Percentiles rank a stretch among this genome's conserved stretches.
Evolutionary conservation across 768 basidiomycete species (phyloP).

Genomic region (Termitomyces titanicus): DNA sequence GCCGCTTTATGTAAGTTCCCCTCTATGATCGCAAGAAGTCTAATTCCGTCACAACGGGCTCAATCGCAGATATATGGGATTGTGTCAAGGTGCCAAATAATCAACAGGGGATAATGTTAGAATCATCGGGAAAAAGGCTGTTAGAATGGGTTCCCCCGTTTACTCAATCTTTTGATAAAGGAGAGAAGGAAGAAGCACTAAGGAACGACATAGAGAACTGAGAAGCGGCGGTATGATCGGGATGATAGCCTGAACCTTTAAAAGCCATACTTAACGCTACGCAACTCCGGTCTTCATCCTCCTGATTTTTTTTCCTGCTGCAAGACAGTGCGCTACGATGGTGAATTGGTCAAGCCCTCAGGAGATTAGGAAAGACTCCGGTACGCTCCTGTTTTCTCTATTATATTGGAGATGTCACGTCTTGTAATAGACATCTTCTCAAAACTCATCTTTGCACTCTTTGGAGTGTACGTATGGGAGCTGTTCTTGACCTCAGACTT

Average conservation of each 20-base stretch:
- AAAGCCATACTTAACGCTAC: conserved; percentile 7
- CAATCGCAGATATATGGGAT: conserved; percentile 5
- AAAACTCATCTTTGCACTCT: conserved; percentile 58
- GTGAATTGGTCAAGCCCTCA: conserved; percentile 46
- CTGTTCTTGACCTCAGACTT: conserved; percentile 59
- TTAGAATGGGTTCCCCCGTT: not conserved
- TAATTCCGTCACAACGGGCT: conserved; percentile 1
- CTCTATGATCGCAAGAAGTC: conserved; percentile 10
- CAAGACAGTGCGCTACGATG: conserved; percentile 17
- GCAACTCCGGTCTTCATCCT: not conserved
- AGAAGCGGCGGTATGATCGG: conserved; percentile 24
- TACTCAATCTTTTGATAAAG: conserved; percentile 1
- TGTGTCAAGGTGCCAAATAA: conserved; percentile 6
- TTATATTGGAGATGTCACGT: not conserved
- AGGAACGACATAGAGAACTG: conserved; percentile 9
- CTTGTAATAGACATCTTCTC: conserved; percentile 47
- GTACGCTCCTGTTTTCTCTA: conserved; percentile 21
- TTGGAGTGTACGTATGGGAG: conserved; percentile 70
- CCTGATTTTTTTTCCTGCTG: not conserved
- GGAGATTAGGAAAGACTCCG: conserved; percentile 40
- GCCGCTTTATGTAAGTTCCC: conserved; percentile 7
- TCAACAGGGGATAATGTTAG: conserved; percentile 1
- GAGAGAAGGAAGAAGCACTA: conserved; percentile 10
- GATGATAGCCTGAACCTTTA: conserved; percentile 6
- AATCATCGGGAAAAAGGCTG: not conserved